Conservation (phyloP, 2,329 filamentous ascomycete species). For the Helotiales sp. region DNA sequence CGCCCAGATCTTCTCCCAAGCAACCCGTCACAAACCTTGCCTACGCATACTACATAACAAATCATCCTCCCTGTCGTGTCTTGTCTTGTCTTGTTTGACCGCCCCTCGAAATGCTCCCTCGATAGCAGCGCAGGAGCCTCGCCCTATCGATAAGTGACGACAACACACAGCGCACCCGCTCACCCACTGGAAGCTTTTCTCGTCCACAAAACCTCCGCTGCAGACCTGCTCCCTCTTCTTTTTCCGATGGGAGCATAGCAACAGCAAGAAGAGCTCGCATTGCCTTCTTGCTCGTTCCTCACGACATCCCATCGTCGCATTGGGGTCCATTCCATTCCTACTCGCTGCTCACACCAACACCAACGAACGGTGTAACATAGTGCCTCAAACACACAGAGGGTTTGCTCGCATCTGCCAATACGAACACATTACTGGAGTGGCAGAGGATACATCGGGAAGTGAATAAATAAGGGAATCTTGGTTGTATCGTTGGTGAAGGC, state of each 20-base stretch:
- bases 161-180: constrained; percentile 2
- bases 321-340: not conserved
- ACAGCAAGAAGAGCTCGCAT: constrained; percentile 26
- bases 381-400: not conserved
- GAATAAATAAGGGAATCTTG: not conserved
- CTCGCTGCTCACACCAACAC: not conserved
- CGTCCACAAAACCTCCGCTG: not conserved
- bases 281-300: constrained; percentile 26
- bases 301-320: not conserved
- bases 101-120: constrained; percentile 38
- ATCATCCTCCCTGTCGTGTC: not conserved
- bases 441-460: not conserved
- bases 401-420: constrained; percentile 2
- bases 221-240: not conserved
- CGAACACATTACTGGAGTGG: not conserved
- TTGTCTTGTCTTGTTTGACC: no score
- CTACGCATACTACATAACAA: not conserved
- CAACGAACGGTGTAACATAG: constrained; percentile 4
- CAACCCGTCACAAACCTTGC: not conserved
- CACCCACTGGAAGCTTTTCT: constrained; percentile 6
- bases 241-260: constrained; percentile 27
- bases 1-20: not conserved
- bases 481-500: not conserved
- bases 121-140: constrained; percentile 28
- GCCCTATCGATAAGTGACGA: constrained; percentile 29